Evolutionary conservation across 2,329 filamentous ascomycete species (phyloP).

Genomic region (Exophiala oligosperma): DNA sequence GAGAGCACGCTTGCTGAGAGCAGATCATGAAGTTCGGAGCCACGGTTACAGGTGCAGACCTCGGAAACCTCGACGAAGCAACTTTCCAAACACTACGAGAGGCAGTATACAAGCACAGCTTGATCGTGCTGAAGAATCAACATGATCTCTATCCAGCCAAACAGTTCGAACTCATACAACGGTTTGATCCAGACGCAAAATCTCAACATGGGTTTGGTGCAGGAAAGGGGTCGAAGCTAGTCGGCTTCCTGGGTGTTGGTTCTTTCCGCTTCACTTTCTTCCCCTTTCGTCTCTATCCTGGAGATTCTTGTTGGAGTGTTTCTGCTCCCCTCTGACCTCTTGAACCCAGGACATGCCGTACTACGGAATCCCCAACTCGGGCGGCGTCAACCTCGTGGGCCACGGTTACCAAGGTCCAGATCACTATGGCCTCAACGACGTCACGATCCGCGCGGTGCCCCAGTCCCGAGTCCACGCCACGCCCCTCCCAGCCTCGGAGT

Average conservation of each 20-base stretch:
- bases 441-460: background rate
- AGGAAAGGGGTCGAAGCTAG: background rate
- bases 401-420: background rate
- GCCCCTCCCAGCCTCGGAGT: background rate
- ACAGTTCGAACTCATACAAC: background rate
- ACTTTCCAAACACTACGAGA: background rate
- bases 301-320: background rate
- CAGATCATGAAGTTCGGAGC: background rate
- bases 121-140: background rate
- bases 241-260: background rate
- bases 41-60: background rate
- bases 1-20: background rate
- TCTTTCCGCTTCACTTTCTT: background rate
- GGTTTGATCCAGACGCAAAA: background rate
- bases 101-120: background rate
- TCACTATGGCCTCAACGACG: background rate
- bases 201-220: background rate
- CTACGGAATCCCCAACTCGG: background rate
- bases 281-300: no score
- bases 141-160: background rate
- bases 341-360: background rate
- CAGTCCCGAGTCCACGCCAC: background rate
- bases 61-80: background rate
- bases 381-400: constrained; percentile 1
- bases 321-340: background rate